Evolutionary conservation across 352 stramenopile species (phyloP).

Genomic region (Phytophthora sojae): DNA sequence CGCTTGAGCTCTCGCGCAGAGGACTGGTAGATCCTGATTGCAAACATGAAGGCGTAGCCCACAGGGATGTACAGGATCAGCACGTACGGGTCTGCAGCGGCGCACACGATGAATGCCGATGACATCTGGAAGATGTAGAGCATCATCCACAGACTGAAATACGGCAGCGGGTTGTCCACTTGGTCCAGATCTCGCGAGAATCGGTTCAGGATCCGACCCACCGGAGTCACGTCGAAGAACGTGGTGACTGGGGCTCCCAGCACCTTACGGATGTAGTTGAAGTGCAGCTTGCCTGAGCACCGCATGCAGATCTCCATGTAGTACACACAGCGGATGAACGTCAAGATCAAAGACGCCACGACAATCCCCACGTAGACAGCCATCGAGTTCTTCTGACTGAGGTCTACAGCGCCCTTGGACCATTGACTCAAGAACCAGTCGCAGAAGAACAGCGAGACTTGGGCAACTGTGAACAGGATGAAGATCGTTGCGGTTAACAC

Average conservation of each 20-base stretch:
- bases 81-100: slow-evolving; percentile 51
- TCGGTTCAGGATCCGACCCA: slow-evolving; percentile 71
- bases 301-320: slow-evolving; percentile 63
- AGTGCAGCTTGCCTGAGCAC: slow-evolving; percentile 52
- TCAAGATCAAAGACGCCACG: slow-evolving; percentile 35
- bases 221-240: slow-evolving; percentile 74
- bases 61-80: slow-evolving; percentile 63
- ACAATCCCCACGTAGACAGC: slow-evolving; percentile 54
- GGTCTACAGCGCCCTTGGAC: slow-evolving; percentile 39
- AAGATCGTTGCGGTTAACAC: slow-evolving; percentile 38
- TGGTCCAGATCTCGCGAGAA: slow-evolving; percentile 75
- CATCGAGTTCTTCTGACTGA: slow-evolving; percentile 47
- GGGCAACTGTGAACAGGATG: slow-evolving; percentile 46
- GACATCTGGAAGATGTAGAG: slow-evolving; percentile 56
- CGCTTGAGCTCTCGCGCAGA: slow-evolving; percentile 92
- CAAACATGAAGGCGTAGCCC: slow-evolving; percentile 25
- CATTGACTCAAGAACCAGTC: slow-evolving; percentile 67
- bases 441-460: slow-evolving; percentile 54
- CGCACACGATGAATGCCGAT: slow-evolving; percentile 54
- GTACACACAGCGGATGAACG: slow-evolving; percentile 49
- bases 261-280: slow-evolving; percentile 55
- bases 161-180: slow-evolving; percentile 63
- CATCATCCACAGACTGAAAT: slow-evolving; percentile 58
- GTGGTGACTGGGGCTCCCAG: slow-evolving; percentile 61
- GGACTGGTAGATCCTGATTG: slow-evolving; percentile 84